Percentiles rank a stretch among this genome's conserved stretches.
phyloP scores from a whole-genome alignment of 139 green algal species.

The Tetradesmus obliquus region DNA sequence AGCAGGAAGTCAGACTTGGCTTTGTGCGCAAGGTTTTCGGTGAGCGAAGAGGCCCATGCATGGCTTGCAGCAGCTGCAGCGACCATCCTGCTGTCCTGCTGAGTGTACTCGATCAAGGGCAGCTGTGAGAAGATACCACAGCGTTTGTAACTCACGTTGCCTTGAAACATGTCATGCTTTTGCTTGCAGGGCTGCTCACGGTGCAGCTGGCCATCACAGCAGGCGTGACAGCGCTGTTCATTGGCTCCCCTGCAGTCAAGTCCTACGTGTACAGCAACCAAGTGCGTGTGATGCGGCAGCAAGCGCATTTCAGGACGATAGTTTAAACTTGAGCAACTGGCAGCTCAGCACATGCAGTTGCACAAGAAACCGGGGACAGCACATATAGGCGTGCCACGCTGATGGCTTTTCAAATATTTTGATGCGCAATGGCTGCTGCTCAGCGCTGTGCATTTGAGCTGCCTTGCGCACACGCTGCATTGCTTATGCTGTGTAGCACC shows the following conservation, averaged over 20 bases:
- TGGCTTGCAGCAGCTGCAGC: background rate
- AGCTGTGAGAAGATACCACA: background rate
- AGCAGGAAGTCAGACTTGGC: constrained; percentile 47
- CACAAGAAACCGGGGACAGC: too few species aligned
- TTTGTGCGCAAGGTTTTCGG: constrained; percentile 58
- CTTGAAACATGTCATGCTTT: background rate
- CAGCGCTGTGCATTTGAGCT: too few species aligned
- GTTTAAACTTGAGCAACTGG: background rate
- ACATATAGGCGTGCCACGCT: too few species aligned
- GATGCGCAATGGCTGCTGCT: too few species aligned
- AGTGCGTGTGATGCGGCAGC: background rate
- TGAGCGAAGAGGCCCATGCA: background rate
- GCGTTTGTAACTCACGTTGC: background rate
- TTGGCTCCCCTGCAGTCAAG: constrained; percentile 21
- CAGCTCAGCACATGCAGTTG: background rate
- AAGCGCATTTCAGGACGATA: background rate
- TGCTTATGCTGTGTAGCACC: too few species aligned
- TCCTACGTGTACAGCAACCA: constrained; percentile 24
- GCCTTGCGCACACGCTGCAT: too few species aligned
- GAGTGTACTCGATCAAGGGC: background rate
- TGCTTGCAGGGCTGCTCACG: constrained; percentile 49
- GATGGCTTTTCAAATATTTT: too few species aligned
- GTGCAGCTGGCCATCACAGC: constrained; percentile 63
- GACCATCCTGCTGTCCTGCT: background rate
- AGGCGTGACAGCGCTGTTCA: constrained; percentile 36